These are phyloP conservation scores for Lantana camara DNA, from an alignment of 257 asterid species.

Conservation along the genomic window DNA sequence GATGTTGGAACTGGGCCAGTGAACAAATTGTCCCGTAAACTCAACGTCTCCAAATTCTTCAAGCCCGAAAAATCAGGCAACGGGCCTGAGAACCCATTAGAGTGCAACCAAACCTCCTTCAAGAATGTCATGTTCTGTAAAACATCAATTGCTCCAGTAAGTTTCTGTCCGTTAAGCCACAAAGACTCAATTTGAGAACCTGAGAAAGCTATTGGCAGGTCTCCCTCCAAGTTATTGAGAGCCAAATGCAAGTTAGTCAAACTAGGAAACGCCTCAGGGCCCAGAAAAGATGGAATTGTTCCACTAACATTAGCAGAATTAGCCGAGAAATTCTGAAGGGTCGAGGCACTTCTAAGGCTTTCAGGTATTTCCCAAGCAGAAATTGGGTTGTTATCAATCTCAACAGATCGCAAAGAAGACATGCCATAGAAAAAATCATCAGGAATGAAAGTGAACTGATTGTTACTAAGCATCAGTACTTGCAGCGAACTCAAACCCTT, in stretches of 20 bases:
- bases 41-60: constrained; percentile 57
- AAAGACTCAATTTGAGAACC: constrained; percentile 70
- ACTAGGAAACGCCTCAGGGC: constrained; percentile 79
- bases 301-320: constrained; percentile 77
- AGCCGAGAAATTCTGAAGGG: constrained; percentile 75
- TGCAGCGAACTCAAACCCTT: constrained; percentile 64
- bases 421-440: constrained; percentile 74
- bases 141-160: constrained; percentile 67
- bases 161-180: constrained; percentile 90
- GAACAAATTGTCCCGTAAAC: constrained; percentile 79
- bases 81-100: constrained; percentile 67
- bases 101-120: constrained; percentile 90
- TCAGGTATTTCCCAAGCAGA: constrained; percentile 69
- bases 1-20: constrained; percentile 70
- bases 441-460: constrained; percentile 68
- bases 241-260: constrained; percentile 79
- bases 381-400: constrained; percentile 74
- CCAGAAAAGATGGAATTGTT: constrained; percentile 57
- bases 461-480: constrained; percentile 69
- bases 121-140: constrained; percentile 75
- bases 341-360: constrained; percentile 63
- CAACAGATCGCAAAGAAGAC: constrained; percentile 73
- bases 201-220: constrained; percentile 59
- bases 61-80: constrained; percentile 72
- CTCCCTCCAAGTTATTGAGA: constrained; percentile 72